Evolutionary conservation across 2,329 filamentous ascomycete species (phyloP).

Genomic region (Cordyceps militaris): DNA sequence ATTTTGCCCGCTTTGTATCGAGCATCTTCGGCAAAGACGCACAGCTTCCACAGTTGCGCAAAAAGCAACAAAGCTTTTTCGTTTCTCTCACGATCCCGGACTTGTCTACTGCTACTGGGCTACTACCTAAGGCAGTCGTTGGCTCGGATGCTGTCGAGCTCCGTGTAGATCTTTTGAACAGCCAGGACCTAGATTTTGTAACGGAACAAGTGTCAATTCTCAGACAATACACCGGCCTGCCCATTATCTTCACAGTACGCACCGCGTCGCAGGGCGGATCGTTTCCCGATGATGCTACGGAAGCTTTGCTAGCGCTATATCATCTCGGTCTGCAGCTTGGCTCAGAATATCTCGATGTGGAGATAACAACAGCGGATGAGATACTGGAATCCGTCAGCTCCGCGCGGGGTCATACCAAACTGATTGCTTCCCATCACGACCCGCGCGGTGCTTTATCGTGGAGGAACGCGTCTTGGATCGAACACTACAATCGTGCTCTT

Average conservation of each 20-base stretch:
- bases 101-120: constrained; percentile 53
- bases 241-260: constrained; percentile 87
- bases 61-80: constrained; percentile 77
- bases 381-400: constrained; percentile 63
- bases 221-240: constrained; percentile 62
- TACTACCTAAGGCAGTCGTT: constrained; percentile 66
- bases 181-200: constrained; percentile 70
- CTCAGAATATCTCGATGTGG: constrained; percentile 87
- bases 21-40: constrained; percentile 33
- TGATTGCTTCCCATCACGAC: constrained; percentile 96
- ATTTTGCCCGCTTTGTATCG: constrained; percentile 33
- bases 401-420: constrained; percentile 62
- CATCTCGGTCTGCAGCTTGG: constrained; percentile 72
- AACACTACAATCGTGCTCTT: constrained; percentile 81
- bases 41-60: constrained; percentile 37
- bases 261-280: constrained; percentile 79
- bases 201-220: constrained; percentile 75
- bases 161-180: constrained; percentile 80
- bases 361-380: constrained; percentile 77
- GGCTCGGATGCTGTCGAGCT: constrained; percentile 92
- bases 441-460: constrained; percentile 72
- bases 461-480: constrained; percentile 88
- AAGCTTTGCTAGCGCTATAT: constrained; percentile 70
- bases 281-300: constrained; percentile 70
- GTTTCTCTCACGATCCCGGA: constrained; percentile 82